These are phyloP conservation scores for Wickerhamomyces bovis DNA, from an alignment of 805 yeast species.

Conservation along the genomic window DNA sequence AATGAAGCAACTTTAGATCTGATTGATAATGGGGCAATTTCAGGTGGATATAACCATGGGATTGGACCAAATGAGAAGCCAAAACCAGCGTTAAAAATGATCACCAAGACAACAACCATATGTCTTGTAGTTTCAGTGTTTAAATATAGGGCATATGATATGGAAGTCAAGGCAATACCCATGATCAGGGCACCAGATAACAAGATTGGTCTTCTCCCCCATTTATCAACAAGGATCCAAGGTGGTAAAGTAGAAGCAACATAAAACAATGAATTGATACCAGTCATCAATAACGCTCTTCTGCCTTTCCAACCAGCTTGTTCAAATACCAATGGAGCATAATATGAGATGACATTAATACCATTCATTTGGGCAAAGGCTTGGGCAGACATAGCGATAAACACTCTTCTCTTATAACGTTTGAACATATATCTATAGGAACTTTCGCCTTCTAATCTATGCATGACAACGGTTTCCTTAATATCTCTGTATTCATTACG, in stretches of 20 bases:
- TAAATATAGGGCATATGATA: conserved; percentile 54
- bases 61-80: conserved; percentile 94
- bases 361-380: conserved; percentile 93
- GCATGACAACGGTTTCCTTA: conserved; percentile 71
- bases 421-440: conserved; percentile 72
- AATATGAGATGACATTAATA: conserved; percentile 86
- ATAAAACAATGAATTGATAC: conserved; percentile 61
- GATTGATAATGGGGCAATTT: conserved; percentile 76
- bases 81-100: conserved; percentile 75
- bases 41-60: conserved; percentile 86
- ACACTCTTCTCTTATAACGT: conserved; percentile 67
- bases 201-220: conserved; percentile 89
- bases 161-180: conserved; percentile 63
- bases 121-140: conserved; percentile 52
- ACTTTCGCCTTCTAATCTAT: conserved; percentile 74
- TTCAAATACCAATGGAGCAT: conserved; percentile 91
- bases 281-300: conserved; percentile 86
- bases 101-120: conserved; percentile 69
- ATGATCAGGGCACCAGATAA: conserved; percentile 73
- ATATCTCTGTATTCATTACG: conserved; percentile 70
- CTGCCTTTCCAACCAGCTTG: conserved; percentile 94
- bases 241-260: conserved; percentile 73
- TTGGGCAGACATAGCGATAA: conserved; percentile 87
- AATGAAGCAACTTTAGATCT: conserved; percentile 88
- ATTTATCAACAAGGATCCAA: conserved; percentile 82